Conservation (phyloP, 768 basidiomycete genomes). For the Leccinum fibrillosum region DNA sequence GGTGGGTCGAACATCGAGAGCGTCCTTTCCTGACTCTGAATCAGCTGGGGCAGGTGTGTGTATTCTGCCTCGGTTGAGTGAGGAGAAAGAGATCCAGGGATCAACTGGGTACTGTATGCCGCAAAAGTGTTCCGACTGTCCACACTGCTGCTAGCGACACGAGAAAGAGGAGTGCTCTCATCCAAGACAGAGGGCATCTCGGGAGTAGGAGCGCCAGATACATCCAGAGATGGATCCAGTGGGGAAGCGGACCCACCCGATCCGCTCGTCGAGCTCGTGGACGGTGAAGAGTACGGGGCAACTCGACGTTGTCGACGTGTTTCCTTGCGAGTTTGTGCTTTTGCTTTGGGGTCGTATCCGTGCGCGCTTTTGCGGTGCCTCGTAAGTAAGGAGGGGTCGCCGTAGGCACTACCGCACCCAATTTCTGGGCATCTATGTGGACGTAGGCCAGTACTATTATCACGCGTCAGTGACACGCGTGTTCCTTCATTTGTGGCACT, state of each 20-base stretch:
- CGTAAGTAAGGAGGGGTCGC: slow-evolving; percentile 23
- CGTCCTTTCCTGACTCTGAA: too few relatives aligned
- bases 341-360: slow-evolving; percentile 15
- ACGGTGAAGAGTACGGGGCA: too few relatives aligned
- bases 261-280: too few relatives aligned
- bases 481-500: neutral
- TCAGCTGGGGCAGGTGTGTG: too few relatives aligned
- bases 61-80: too few relatives aligned
- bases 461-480: neutral
- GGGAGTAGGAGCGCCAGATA: neutral
- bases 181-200: neutral
- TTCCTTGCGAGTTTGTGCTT: neutral
- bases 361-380: slow-evolving; percentile 19
- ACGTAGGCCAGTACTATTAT: slow-evolving; percentile 7
- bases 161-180: neutral
- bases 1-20: too few relatives aligned
- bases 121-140: neutral
- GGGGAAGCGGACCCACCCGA: too few relatives aligned
- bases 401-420: slow-evolving; percentile 7
- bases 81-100: neutral
- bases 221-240: neutral
- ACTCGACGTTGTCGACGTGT: neutral
- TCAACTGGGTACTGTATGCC: neutral
- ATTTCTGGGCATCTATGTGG: slow-evolving; percentile 14
- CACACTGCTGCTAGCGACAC: neutral